These are phyloP conservation scores for Prunus armeniaca DNA, from an alignment of 306 rosid species.

Conservation along the genomic window DNA sequence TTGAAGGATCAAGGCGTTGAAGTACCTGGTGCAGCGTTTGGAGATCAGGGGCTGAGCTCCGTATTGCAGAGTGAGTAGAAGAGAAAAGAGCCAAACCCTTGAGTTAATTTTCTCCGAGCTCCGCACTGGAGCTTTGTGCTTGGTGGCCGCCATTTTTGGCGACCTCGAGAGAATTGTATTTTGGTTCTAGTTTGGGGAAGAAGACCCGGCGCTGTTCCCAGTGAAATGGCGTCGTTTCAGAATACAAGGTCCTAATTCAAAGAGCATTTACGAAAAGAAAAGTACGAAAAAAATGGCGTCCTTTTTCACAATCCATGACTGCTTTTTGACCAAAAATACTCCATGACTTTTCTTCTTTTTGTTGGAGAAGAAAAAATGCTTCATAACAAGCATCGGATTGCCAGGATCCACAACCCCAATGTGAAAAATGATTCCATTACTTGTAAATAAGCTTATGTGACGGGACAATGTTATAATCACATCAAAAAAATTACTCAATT, in stretches of 20 bases:
- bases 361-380: no score
- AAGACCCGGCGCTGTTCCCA: background rate
- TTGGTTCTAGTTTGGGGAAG: background rate
- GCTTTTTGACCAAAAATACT: no score
- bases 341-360: no score
- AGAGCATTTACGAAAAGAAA: no score
- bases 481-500: no score
- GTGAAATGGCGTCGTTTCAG: background rate
- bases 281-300: no score
- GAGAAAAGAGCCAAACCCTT: conserved; percentile 59
- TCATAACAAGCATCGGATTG: no score
- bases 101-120: conserved; percentile 28
- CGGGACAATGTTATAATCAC: no score
- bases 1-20: background rate
- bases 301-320: no score
- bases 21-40: conserved; percentile 69
- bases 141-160: conserved; percentile 33
- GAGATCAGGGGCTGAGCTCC: conserved; percentile 98
- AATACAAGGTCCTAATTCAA: background rate
- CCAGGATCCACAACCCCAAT: no score
- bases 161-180: background rate
- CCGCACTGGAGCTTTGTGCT: conserved; percentile 29
- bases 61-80: conserved; percentile 81
- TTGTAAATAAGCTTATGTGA: no score
- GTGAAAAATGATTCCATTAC: no score